Base-by-base conservation (phyloP, 257 asterid genomes). In the Solanum paucissectum region DNA sequence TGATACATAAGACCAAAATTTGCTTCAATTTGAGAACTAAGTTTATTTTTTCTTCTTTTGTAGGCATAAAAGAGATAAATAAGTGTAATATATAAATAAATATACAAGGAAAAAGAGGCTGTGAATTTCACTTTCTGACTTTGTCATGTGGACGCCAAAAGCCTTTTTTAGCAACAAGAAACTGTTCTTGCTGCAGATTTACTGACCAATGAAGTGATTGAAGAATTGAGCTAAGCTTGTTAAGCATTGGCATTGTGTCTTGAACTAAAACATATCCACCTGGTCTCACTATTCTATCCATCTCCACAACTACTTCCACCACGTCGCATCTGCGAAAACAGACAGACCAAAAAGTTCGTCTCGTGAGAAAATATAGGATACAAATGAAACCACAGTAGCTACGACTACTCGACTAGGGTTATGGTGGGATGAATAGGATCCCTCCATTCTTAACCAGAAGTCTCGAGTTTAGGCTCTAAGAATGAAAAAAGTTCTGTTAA, bases 211-310 rank as follows among this genome's bases (percentile, higher is more conserved):
- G 93, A 42, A 94, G 93, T 20, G 98, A 94, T 89, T 87, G 88
- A 87, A 94, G 87, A 49, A 94, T 60, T 12, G 94, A 94, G 27
- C 34, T 84, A 29, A 94, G 89, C 88, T 88, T 87, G 88, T 86
- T 85, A 27, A 94, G 88, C 33, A 84, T 87, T 34, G 92, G 93
- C 69, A 86, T 86, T 34, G 87, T 89, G 87, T 95, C 98, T 87
- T 94, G 97, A 90, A 94, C 93, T 69, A 95, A 58, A 88, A 92
- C 91, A 87, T 89, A 90, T 42, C 98, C 98, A 6, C 92, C 92
- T 7, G 98, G 98, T 88, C 98, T 89, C 89, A 94, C 60, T 83
- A 95, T 88, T 4, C 98, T 93, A 88, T 94, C 97, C 90, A 95
- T 90, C 93, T 95, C 98, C 32, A 92, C 94, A 14, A 93, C 92